phyloP scores from a whole-genome alignment of 192 early-diverging fungal species.

The Pilaira anomala region DNA sequence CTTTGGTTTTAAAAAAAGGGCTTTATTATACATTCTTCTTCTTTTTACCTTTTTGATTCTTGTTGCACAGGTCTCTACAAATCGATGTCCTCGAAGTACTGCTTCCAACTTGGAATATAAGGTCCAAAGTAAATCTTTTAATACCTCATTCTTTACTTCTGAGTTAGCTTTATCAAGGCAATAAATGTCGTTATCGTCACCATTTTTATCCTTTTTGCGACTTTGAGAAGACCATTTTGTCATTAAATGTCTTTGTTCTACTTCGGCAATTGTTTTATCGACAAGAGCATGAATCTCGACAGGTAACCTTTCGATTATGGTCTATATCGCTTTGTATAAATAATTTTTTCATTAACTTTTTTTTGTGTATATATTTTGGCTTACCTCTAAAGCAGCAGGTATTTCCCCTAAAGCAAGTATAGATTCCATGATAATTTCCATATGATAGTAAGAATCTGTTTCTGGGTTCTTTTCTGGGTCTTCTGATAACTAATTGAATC shows the following conservation, averaged over 20 bases:
- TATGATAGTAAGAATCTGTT: constrained; percentile 71
- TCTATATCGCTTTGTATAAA: too few relatives aligned
- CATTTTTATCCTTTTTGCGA: background rate
- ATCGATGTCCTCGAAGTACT: constrained; percentile 71
- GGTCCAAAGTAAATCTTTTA: constrained; percentile 73
- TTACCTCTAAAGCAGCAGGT: constrained; percentile 49
- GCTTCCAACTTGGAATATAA: constrained; percentile 74
- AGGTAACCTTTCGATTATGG: constrained; percentile 65
- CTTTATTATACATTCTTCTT: background rate
- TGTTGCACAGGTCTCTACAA: constrained; percentile 60
- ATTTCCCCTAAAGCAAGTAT: constrained; percentile 56
- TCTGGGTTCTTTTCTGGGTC: constrained; percentile 66
- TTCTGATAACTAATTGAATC: constrained; percentile 47
- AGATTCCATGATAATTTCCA: constrained; percentile 75
- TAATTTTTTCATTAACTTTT: constrained; percentile 25
- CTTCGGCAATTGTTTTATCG: constrained; percentile 69
- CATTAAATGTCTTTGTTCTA: constrained; percentile 61
- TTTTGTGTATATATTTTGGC: background rate
- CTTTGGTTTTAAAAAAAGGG: background rate
- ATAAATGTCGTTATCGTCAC: constrained; percentile 43
- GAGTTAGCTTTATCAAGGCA: constrained; percentile 48
- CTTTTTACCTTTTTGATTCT: constrained; percentile 45
- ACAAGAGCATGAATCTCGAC: constrained; percentile 68
- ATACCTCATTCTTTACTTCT: constrained; percentile 61
- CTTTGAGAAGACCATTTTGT: background rate